Evolutionary conservation across 106 monocot genomes (phyloP), one percentile per base, ranked within the genome.

Genomic region (Posidonia australis): DNA sequence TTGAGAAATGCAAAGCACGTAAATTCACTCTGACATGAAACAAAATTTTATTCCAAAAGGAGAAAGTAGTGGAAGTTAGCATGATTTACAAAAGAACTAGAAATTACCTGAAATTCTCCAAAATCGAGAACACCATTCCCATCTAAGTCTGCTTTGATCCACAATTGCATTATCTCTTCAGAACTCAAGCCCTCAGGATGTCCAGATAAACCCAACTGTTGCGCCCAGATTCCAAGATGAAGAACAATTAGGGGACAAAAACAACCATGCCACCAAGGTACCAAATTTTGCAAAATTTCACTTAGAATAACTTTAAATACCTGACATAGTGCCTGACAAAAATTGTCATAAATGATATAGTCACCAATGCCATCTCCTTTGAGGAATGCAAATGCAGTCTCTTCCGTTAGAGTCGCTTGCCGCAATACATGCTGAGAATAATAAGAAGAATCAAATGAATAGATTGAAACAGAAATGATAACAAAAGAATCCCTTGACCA

Each of bases 381-480:
- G 41, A 96, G 80, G 44, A 96, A 83, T 5, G 80, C 90, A 83
- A 84, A 96, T 62, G 96, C 86, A 77, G 80, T 75, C 3, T 81
- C 72, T 75, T 90, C 90, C 24, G 82, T 68, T 49, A 87, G 77
- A 52, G 86, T 81, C 31, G 90, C 82, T 54, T 70, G 66, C 23
- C 64, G 55, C 9, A 90, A 75, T 54, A 80, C 54, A 77, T 84
- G 77, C 96, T 96, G 80, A 68, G 58, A 51, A 28, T 24, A 55
- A 14, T 1, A 9, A 12, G 7, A 14, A 26, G 17, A 14, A 57
- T 10, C 26, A 46, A 26, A 46, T 7, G 27, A 44, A 10, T 18
- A 51, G 52, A 42, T n/a, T 17, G 56, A 48, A n/a, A 26, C 27
- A 44, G n/a, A 53, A 56, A 45, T 2, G 11, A 9, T 44, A 67